phyloP scores from a whole-genome alignment of 805 yeast species.

The Candida nemodendra region DNA sequence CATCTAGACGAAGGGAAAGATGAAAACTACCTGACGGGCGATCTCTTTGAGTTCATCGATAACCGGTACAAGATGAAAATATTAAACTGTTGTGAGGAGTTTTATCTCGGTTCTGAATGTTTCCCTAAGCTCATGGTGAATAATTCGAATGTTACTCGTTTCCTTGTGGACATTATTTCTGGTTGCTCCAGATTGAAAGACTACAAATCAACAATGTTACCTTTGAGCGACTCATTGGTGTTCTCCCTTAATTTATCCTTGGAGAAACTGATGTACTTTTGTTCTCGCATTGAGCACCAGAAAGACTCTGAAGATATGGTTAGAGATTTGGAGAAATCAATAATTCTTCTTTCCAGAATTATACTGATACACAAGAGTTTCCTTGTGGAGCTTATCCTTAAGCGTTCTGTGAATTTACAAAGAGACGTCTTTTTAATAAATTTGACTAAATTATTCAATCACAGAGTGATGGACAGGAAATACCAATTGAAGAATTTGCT shows the following conservation, averaged over 20 bases:
- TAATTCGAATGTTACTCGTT: slow-evolving; percentile 35
- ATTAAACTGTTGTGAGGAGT: slow-evolving; percentile 38
- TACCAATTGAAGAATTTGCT: slow-evolving; percentile 54
- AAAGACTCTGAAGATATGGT: slow-evolving; percentile 12
- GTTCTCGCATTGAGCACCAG: slow-evolving; percentile 28
- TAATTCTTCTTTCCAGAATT: slow-evolving; percentile 51
- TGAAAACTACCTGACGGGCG: slow-evolving; percentile 30
- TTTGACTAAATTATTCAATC: slow-evolving; percentile 45
- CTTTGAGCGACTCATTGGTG: slow-evolving; percentile 38
- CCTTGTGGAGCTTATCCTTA: slow-evolving; percentile 45
- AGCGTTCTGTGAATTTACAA: slow-evolving; percentile 38
- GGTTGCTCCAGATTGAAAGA: slow-evolving; percentile 40
- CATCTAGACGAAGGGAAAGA: slow-evolving; percentile 11
- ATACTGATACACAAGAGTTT: slow-evolving; percentile 56
- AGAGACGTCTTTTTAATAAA: slow-evolving; percentile 48
- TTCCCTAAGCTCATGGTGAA: slow-evolving; percentile 35
- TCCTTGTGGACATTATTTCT: slow-evolving; percentile 44
- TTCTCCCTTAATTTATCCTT: slow-evolving; percentile 40
- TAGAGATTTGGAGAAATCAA: slow-evolving; percentile 31
- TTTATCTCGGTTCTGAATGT: slow-evolving; percentile 39
- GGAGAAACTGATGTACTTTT: slow-evolving; percentile 36
- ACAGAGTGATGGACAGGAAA: slow-evolving; percentile 41
- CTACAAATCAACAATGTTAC: slow-evolving; percentile 12
- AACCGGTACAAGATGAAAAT: slow-evolving; percentile 32
- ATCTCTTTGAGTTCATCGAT: slow-evolving; percentile 39